Evolutionary conservation across 2,329 filamentous ascomycete genomes (phyloP), one percentile per base, ranked within the genome.

Genomic region (Aspergillus amoenus): DNA sequence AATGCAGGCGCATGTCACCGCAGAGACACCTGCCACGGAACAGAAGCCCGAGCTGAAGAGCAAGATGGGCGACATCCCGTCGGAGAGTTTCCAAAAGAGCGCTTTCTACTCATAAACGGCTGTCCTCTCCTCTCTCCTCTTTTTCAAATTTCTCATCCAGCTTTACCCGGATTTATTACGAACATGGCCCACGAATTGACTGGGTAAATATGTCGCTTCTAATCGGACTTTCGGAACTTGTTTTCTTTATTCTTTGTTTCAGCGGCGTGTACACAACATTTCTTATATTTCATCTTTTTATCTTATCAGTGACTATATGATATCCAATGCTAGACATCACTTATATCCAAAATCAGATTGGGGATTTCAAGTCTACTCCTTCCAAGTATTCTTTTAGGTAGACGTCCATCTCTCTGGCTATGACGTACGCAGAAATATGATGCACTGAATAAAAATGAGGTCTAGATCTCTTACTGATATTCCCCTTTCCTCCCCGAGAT

Each of bases 11-110:
- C 59, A 54, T 12, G 46, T 62, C 6, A 55, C 64, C 11, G 64
- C 64, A 2, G 65, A 70, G 52, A 59, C 50, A 3, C 37, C 66
- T 22, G 62, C 56, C 18, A 57, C 57, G 45, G 63, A 64, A 43
- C 78, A 80, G 66, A 78, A 76, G 42, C 82, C 83, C 2, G 75
- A 78, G 61, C 68, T 86, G 0, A 78, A 80, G 55, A 81, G 84
- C 32, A 88, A 87, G 70, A 80, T 82, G 51, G 84, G 83, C 2
- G 86, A 89, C 69, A 84, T 88, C 61, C 80, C 80, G 15, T 81
- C 87, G 5, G 87, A 90, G 71, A 88, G 85, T 67, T 89, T 90
- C 71, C 87, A 89, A 71, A 88, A 88, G 75, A 85, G 85, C 52
- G 83, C 84, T 17, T 88, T 89, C 68, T 86, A 88, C 73, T 86